Evolutionary conservation across 129 eudicot species (phyloP).

Genomic region (Chrysanthemum seticuspe): DNA sequence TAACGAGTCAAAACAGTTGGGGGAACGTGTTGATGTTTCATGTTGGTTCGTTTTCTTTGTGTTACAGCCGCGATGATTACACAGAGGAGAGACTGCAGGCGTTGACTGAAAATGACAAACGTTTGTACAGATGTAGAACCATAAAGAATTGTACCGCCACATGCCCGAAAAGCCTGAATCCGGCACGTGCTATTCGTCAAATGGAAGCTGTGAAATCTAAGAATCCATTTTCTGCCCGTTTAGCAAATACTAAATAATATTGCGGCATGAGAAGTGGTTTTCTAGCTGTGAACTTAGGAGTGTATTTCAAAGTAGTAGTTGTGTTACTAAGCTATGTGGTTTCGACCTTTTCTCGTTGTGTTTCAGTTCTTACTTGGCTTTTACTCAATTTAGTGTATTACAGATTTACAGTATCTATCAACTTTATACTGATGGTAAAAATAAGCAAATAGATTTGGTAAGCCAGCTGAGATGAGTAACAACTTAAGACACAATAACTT

Average conservation of each 20-base stretch:
- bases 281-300: not conserved
- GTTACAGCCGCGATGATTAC: conserved; percentile 69
- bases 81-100: conserved; percentile 71
- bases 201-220: conserved; percentile 49
- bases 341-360: too few relatives aligned
- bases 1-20: too few relatives aligned
- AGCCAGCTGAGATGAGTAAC: too few relatives aligned
- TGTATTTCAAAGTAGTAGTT: not conserved
- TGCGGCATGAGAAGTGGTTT: not conserved
- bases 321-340: not conserved
- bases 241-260: conserved; percentile 14
- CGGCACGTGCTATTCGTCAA: conserved; percentile 72
- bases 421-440: too few relatives aligned
- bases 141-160: conserved; percentile 67
- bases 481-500: too few relatives aligned
- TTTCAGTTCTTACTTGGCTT: too few relatives aligned
- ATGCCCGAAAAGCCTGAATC: conserved; percentile 82
- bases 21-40: too few relatives aligned
- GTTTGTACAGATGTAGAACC: conserved; percentile 69
- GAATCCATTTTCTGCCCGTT: conserved; percentile 16
- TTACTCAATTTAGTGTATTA: too few relatives aligned
- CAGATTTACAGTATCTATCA: too few relatives aligned
- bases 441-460: too few relatives aligned
- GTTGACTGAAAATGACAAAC: conserved; percentile 51
- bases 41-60: not conserved